These are phyloP conservation scores for Paramecium sexaurelia DNA, from an alignment of 73 alveolate species.

Conservation along the genomic window DNA sequence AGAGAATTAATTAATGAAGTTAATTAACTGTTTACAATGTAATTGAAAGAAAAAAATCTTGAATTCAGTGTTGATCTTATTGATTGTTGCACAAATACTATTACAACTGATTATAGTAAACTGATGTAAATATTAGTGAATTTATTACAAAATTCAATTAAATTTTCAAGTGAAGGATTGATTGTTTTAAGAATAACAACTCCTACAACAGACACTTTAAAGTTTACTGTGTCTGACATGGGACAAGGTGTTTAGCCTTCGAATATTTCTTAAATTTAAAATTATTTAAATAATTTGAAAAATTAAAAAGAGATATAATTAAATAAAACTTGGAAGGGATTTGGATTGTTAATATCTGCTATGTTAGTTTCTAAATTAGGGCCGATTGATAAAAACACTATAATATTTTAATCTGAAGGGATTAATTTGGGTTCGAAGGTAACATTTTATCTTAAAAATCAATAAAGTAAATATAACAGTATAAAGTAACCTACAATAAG, in stretches of 20 bases:
- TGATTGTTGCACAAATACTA: neutral
- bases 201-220: neutral
- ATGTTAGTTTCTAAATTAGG: conserved; percentile 30
- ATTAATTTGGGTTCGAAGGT: conserved; percentile 29
- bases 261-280: neutral
- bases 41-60: neutral
- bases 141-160: conserved; percentile 29
- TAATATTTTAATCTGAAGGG: conserved; percentile 14
- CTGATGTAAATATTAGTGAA: conserved; percentile 53
- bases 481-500: conserved; percentile 6
- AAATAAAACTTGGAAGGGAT: conserved; percentile 42
- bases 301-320: neutral
- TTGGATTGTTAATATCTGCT: conserved; percentile 49
- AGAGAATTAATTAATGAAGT: neutral
- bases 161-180: conserved; percentile 48
- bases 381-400: neutral
- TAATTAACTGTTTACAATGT: neutral
- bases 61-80: neutral
- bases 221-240: neutral
- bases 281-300: neutral
- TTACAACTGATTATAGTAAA: conserved; percentile 49
- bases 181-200: conserved; percentile 2
- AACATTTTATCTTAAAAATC: neutral
- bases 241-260: conserved; percentile 44
- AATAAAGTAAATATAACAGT: neutral